These are phyloP conservation scores for Colletotrichum trifolii DNA, from an alignment of 2,329 filamentous ascomycete genomes.

Conservation along the genomic window DNA sequence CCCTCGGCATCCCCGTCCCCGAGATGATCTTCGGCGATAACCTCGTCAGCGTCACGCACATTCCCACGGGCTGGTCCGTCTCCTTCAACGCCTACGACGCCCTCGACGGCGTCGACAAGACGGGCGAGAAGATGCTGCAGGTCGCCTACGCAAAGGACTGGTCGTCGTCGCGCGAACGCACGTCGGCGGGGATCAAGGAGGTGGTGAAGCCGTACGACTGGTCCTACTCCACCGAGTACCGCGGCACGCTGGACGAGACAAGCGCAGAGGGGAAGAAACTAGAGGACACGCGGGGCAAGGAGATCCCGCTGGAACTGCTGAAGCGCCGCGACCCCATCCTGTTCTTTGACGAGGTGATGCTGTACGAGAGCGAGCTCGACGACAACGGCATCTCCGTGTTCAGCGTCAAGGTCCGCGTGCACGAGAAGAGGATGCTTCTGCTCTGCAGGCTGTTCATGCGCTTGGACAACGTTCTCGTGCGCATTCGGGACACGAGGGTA, in stretches of 20 bases:
- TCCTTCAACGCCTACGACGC: conserved; percentile 88
- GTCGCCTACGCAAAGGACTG: conserved; percentile 94
- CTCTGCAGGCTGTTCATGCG: conserved; percentile 91
- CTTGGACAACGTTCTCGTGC: conserved; percentile 87
- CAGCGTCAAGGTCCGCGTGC: conserved; percentile 91
- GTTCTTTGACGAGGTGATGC: conserved; percentile 95
- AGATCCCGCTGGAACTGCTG: conserved; percentile 87
- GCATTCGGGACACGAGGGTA: conserved; percentile 88
- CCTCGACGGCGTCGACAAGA: conserved; percentile 93
- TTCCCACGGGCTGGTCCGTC: conserved; percentile 80
- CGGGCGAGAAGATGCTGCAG: conserved; percentile 87
- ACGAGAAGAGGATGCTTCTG: conserved; percentile 87
- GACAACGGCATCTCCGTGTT: conserved; percentile 95
- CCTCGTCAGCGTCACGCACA: conserved; percentile 78
- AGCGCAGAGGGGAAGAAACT: background rate
- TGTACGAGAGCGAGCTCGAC: conserved; percentile 97
- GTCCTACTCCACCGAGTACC: conserved; percentile 94
- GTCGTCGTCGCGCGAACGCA: conserved; percentile 75
- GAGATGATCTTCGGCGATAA: conserved; percentile 99
- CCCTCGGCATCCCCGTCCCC: conserved; percentile 86
- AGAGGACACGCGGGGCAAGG: conserved; percentile 42
- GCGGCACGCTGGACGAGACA: conserved; percentile 69
- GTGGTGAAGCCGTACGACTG: conserved; percentile 97
- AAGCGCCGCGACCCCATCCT: conserved; percentile 92
- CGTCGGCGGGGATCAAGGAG: conserved; percentile 88